Evolutionary conservation across 2,329 filamentous ascomycete genomes (phyloP), one percentile per base, ranked within the genome.

Genomic region (Dendryphion nanum): DNA sequence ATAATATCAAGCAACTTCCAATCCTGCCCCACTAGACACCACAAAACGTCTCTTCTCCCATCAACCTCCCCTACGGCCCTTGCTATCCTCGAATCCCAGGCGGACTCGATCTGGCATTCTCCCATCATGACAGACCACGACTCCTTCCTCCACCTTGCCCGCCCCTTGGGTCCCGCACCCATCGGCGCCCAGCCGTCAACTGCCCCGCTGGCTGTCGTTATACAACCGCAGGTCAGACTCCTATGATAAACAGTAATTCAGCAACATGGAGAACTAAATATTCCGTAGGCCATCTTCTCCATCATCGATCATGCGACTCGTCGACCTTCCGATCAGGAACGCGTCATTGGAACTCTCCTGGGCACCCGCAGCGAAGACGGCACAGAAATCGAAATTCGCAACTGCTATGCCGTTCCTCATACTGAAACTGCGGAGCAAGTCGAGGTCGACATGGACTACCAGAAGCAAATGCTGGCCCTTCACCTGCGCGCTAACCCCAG

Each of bases 371-470:
- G 86, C 66, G 93, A 98, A 74, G 93, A 98, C 77, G 93, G 91
- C 69, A 89, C 86, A 64, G 91, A 97, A 70, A 88, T 95, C 61
- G 89, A 95, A 71, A 93, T 98, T 61, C 84, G 89, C 64, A 94
- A 89, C 64, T 91, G 89, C 74, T 98, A 98, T 68, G 93, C 93
- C 54, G 95, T 98, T 63, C 90, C 91, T 53, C 93, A 98, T 76
- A 97, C 91, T 55, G 93, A 98, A 74, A 95, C 91, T 55, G 86
- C 90, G 67, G 93, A 98, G 71, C 93, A 98, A 72, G 93, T 98
- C 60, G 93, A 98, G 72, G 93, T 98, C 50, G 93, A 98, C 67
- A 95, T 98, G 79, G 93, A 98, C 72, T 98, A 97, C 73, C 93
- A 98, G 75, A 97, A 97, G 81, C 90, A 91, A 70, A 98, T 98